Evolutionary conservation across 306 rosid species (phyloP), one percentile per base, ranked within the genome.

Genomic region (Acacia acuminata): DNA sequence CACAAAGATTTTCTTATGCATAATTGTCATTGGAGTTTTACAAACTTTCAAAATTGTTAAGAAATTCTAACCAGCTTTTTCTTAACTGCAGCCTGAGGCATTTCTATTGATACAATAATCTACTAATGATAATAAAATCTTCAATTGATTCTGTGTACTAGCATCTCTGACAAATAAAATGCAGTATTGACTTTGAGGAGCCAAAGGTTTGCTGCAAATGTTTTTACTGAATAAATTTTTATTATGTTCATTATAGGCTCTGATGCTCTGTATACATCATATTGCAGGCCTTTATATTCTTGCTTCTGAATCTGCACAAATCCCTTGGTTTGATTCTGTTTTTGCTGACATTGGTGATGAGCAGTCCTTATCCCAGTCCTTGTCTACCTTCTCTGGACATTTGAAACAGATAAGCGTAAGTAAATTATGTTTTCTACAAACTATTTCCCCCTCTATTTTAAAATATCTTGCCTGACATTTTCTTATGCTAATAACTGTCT

Each of bases 361-460:
- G 86, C 98, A 92, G 88, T 96, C 97, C 79, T 81, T 96, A 48
- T 88, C 98, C 66, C 99, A 93, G 81, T 93, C 97, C 48, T 74
- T 96, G 76, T 96, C 99, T 75, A 93, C 99, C n/a, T 96, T 96
- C 87, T 96, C 99, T 22, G 98, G 98, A 82, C 97, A 93, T 84
- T 82, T 96, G 89, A 93, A 87, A 68, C 97, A 90, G 87, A 93
- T 96, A 77, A 96, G 96, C 77, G 98, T 96, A 88, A 86, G 94
- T 76, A 68, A 80, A 85, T 45, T 64, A 10, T 73, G 36, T 27
- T 82, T 85, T 78, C 55, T 34, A 6, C 38, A 20, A 4, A 32
- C 76, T 20, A 40, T 17, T 64, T 47, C 79, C 63, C 2, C 55
- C 50, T 25, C 43, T 19, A 15, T 8, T 45, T 44, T 44, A 24